A percentile compares a stretch with the other conserved stretches of the same genome.
Evolutionary conservation across 1,284 basidiomycete species (phyloP).

Genomic region (Leccinum pseudoinsigne): DNA sequence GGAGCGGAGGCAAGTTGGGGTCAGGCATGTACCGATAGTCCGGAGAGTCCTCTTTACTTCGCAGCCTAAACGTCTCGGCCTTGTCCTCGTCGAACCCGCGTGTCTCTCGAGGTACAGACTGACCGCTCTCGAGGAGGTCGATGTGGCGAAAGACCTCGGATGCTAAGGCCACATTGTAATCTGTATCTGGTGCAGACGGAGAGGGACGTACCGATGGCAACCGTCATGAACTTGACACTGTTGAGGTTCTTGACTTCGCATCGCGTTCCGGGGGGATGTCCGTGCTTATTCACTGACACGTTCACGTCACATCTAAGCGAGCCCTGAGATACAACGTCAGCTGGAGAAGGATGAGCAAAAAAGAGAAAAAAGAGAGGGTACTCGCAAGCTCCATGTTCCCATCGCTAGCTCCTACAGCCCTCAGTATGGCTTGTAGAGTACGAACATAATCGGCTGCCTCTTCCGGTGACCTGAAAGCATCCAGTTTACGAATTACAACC

Average conservation of each 20-base stretch:
- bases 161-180: conserved; percentile 33
- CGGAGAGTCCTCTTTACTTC: conserved; percentile 91
- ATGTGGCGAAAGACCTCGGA: conserved; percentile 78
- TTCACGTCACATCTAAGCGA: conserved; percentile 96
- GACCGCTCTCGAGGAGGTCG: conserved; percentile 19
- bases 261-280: conserved; percentile 74
- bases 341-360: not conserved
- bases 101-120: conserved; percentile 77
- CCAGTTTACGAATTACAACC: not conserved
- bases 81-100: conserved; percentile 87
- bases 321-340: conserved; percentile 52
- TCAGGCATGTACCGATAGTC: conserved; percentile 99
- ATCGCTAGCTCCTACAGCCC: conserved; percentile 86
- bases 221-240: conserved; percentile 83
- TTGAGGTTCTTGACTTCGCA: conserved; percentile 99
- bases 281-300: conserved; percentile 79
- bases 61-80: conserved; percentile 79
- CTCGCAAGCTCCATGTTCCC: conserved; percentile 96
- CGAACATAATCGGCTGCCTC: conserved; percentile 91
- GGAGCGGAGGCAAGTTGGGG: conserved; percentile 82
- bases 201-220: conserved; percentile 74
- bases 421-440: conserved; percentile 79
- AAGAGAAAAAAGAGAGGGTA: not conserved
- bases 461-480: conserved; percentile 69
- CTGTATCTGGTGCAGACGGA: not conserved